Evolutionary conservation across 2,329 filamentous ascomycete species (phyloP).

Genomic region (Pseudocercospora ulei): DNA sequence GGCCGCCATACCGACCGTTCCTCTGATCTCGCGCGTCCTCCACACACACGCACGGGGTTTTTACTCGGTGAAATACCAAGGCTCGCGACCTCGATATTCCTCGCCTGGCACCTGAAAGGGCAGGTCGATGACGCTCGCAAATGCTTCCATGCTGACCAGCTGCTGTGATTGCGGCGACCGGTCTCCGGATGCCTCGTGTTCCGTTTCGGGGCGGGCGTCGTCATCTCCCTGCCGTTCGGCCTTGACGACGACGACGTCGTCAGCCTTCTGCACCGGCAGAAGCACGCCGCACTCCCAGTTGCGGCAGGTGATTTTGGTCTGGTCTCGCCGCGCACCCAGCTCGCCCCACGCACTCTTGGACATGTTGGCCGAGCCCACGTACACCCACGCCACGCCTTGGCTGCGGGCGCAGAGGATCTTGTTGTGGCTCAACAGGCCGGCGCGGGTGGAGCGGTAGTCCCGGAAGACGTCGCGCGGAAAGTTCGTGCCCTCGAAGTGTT

Average conservation of each 20-base stretch:
- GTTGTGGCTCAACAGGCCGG: constrained; percentile 74
- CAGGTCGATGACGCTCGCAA: constrained; percentile 50
- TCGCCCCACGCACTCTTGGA: constrained; percentile 92
- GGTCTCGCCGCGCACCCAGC: constrained; percentile 59
- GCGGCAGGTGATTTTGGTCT: constrained; percentile 66
- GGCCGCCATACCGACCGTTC: no score
- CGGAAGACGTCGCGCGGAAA: constrained; percentile 66
- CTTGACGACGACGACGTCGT: not conserved
- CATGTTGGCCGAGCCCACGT: constrained; percentile 82
- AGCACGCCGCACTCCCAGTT: constrained; percentile 97
- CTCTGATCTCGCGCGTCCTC: no score
- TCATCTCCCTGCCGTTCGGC: constrained; percentile 9
- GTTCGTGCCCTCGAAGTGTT: constrained; percentile 57
- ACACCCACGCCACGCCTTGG: constrained; percentile 57
- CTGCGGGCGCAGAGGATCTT: constrained; percentile 47
- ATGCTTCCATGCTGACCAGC: constrained; percentile 40
- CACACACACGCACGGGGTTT: no score
- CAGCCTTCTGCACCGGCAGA: constrained; percentile 13
- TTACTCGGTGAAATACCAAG: constrained; percentile 39
- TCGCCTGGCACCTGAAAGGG: constrained; percentile 55
- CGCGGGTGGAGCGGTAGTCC: constrained; percentile 62
- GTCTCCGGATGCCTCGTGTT: constrained; percentile 15
- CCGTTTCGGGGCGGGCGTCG: constrained; percentile 18
- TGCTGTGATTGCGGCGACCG: constrained; percentile 9
- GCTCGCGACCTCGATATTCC: constrained; percentile 40